phyloP scores from a whole-genome alignment of 176 grass and related monocot species.

The Zea luxurians region DNA sequence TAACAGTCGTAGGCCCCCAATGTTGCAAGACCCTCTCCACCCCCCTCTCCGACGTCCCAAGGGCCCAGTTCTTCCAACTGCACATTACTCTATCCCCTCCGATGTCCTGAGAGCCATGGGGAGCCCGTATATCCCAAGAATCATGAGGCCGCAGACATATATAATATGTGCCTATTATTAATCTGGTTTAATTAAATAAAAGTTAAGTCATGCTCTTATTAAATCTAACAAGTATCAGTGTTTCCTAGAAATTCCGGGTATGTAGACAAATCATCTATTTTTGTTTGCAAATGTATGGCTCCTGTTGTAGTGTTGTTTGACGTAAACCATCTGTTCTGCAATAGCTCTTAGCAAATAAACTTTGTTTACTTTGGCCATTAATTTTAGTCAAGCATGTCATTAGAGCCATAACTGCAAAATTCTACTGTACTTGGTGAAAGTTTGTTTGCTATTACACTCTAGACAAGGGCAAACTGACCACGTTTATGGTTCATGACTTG shows the following conservation, averaged over 20 bases:
- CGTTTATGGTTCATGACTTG: slow-evolving; percentile 1
- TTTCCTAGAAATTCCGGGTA: slow-evolving; percentile 12
- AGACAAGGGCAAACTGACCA: not conserved
- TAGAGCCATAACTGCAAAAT: not conserved
- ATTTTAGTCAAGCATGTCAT: not conserved
- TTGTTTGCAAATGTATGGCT: not conserved
- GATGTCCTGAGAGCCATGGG: too few species aligned
- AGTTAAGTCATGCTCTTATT: too few species aligned
- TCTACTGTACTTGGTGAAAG: not conserved
- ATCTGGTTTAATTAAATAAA: too few species aligned
- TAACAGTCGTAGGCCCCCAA: too few species aligned
- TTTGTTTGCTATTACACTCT: not conserved
- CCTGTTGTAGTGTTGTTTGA: not conserved
- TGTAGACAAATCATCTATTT: not conserved
- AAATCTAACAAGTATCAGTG: not conserved
- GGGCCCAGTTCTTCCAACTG: too few species aligned
- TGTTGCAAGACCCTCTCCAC: too few species aligned
- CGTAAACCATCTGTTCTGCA: not conserved
- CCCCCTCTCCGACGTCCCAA: too few species aligned
- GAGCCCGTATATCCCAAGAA: too few species aligned
- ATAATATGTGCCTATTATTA: too few species aligned
- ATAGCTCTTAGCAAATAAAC: not conserved
- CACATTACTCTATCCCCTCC: too few species aligned
- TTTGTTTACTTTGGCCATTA: not conserved
- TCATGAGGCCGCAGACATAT: too few species aligned